phyloP scores from a whole-genome alignment of 495 filamentous ascomycete genomes.

The Chaetomium fimeti region DNA sequence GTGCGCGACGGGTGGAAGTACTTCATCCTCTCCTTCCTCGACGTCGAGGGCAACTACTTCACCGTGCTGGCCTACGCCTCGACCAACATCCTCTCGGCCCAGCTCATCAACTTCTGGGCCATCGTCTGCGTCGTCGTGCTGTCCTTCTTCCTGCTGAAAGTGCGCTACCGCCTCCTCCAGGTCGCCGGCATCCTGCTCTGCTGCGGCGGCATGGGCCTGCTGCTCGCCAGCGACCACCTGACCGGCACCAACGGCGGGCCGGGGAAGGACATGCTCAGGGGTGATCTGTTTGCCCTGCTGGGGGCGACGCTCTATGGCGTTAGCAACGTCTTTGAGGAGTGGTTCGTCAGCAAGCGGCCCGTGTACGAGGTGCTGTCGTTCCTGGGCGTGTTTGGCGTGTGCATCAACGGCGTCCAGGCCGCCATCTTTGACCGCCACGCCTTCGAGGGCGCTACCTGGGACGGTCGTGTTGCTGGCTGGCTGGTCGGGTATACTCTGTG shows the following conservation, averaged over 20 bases:
- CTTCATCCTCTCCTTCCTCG: slow-evolving; percentile 84
- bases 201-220: slow-evolving; percentile 86
- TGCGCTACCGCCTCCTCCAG: slow-evolving; percentile 85
- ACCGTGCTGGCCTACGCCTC: slow-evolving; percentile 91
- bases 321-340: slow-evolving; percentile 88
- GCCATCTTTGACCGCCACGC: slow-evolving; percentile 81
- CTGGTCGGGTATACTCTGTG: slow-evolving; percentile 83
- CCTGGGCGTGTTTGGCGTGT: slow-evolving; percentile 80
- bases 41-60: slow-evolving; percentile 98
- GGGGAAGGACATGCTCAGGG: slow-evolving; percentile 74
- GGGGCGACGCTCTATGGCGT: slow-evolving; percentile 91
- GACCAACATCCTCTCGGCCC: slow-evolving; percentile 84
- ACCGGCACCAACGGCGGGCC: slow-evolving; percentile 61
- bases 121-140: slow-evolving; percentile 88
- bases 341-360: slow-evolving; percentile 80
- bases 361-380: slow-evolving; percentile 93
- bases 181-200: slow-evolving; percentile 84
- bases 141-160: slow-evolving; percentile 75
- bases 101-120: slow-evolving; percentile 98
- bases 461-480: slow-evolving; percentile 71
- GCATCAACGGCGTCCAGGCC: slow-evolving; percentile 89
- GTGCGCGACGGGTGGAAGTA: slow-evolving; percentile 85
- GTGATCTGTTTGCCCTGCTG: slow-evolving; percentile 85
- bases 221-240: slow-evolving; percentile 86
- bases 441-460: slow-evolving; percentile 67